Base-by-base conservation (phyloP, 371 early-diverging fungal genomes). In the Phascolomyces articulosus region DNA sequence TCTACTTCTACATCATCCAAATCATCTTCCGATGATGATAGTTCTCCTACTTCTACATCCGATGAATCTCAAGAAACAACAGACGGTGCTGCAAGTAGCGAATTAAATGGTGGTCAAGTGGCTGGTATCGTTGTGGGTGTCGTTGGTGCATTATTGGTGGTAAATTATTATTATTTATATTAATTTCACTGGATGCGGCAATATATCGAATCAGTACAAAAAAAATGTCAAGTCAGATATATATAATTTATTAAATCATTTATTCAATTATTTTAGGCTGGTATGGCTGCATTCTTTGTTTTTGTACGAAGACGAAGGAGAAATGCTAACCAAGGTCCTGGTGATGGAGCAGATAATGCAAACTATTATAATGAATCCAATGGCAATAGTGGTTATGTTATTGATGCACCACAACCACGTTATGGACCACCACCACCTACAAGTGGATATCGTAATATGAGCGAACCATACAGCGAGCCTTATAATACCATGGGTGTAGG, bases 41-140 rank as follows among this genome's bases (percentile, higher is more conserved):
- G 40, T 18, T 64, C 57, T 2, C n/a, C 64, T 15, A 2, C 64
- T 2, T 64, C 64, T 0, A 40, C 64, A 28, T 47, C 64, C 8
- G 20, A 41, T 26, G 44, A 41, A 24, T 21, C 15, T 11, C 38
- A 64, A 44, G 44, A 44, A 16, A 13, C 44, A 16, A 44, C 15
- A 13, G 15, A 15, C 16, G 7, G 16, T 21, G 16, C 11, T 21
- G 34, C 18, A 24, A 15, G 21, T 20, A 23, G 34, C 20, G 23
- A 26, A 34, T 49, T 48, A 47, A 21, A 28, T 23, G n/a, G 54
- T n/a, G 62, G 62, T 16, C 62, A 62, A 62, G 40, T 62, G 4
- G 62, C 62, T 40, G 62, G 62, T 28, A 55, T 62, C 26, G 62
- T 62, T 20, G 62, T 62, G 7, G 62, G 62, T 40, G 62, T 62